Conservation (phyloP, 2,329 filamentous ascomycete genomes). For the Fusarium irregulare region DNA sequence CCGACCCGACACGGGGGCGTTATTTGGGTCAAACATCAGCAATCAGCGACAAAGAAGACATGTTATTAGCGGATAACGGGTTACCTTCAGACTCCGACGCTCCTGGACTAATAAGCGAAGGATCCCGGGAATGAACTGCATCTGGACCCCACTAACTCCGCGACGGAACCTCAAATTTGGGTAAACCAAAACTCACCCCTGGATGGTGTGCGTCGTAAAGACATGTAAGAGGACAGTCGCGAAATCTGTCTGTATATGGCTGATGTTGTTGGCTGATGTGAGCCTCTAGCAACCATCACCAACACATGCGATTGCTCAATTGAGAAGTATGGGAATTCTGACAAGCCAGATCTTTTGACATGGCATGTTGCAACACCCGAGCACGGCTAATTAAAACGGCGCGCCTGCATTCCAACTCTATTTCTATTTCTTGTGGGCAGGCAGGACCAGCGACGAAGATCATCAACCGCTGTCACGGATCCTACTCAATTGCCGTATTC, state of each 20-base stretch:
- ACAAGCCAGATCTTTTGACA: background rate
- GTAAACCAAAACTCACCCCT: slow-evolving; percentile 17
- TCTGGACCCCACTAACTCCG: slow-evolving; percentile 28
- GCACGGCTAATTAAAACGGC: slow-evolving; percentile 12
- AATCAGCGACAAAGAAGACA: background rate
- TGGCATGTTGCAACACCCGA: background rate
- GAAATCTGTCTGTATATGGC: too few relatives aligned
- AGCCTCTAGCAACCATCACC: too few relatives aligned
- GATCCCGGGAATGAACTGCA: slow-evolving; percentile 28
- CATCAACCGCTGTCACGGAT: background rate
- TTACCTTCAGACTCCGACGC: slow-evolving; percentile 24
- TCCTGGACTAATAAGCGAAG: slow-evolving; percentile 29
- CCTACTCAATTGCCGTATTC: background rate
- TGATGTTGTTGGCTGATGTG: too few relatives aligned
- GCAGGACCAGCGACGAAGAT: background rate
- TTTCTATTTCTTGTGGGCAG: background rate
- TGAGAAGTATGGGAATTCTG: background rate
- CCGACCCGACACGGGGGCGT: slow-evolving; percentile 37
- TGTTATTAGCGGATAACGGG: slow-evolving; percentile 36
- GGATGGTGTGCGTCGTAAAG: background rate
- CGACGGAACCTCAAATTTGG: slow-evolving; percentile 9
- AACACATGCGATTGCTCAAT: background rate
- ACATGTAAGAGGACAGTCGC: background rate
- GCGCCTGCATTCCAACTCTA: background rate
- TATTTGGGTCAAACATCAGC: slow-evolving; percentile 4